A percentile compares a stretch with the other conserved stretches of the same genome.
phyloP scores from a whole-genome alignment of 352 stramenopile genomes.

The Phytopythium oedochilum region DNA sequence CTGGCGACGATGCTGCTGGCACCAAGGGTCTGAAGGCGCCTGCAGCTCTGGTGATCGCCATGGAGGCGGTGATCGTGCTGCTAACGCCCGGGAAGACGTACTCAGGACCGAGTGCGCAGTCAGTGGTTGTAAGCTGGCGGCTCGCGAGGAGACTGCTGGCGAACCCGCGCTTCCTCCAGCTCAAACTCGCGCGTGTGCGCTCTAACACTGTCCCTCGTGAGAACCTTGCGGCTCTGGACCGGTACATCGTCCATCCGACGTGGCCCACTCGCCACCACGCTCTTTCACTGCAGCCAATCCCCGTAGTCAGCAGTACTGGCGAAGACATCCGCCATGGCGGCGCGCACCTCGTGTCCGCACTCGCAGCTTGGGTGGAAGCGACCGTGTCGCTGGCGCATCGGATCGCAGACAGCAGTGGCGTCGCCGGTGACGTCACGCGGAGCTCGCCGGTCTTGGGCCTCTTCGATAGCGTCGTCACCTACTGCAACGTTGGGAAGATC shows the following conservation, averaged over 20 bases:
- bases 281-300: conserved; percentile 12
- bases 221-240: conserved; percentile 52
- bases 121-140: conserved; percentile 66
- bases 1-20: neutral
- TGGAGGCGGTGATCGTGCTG: conserved; percentile 77
- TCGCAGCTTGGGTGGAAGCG: conserved; percentile 54
- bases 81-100: conserved; percentile 71
- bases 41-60: conserved; percentile 51
- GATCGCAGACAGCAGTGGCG: conserved; percentile 31
- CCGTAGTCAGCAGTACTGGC: neutral
- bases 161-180: conserved; percentile 36
- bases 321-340: neutral
- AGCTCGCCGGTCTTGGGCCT: conserved; percentile 44
- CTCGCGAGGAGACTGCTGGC: conserved; percentile 50
- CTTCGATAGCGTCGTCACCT: conserved; percentile 63
- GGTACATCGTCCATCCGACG: conserved; percentile 42
- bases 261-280: conserved; percentile 39
- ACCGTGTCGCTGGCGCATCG: conserved; percentile 31
- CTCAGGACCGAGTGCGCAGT: conserved; percentile 26
- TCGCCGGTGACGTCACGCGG: conserved; percentile 47
- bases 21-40: neutral
- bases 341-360: conserved; percentile 32
- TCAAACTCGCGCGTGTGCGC: conserved; percentile 40
- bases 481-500: conserved; percentile 22
- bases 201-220: conserved; percentile 32